These are phyloP conservation scores for Stephanodiscus minutulus DNA, from an alignment of 108 stramenopile genomes.

Conservation along the genomic window DNA sequence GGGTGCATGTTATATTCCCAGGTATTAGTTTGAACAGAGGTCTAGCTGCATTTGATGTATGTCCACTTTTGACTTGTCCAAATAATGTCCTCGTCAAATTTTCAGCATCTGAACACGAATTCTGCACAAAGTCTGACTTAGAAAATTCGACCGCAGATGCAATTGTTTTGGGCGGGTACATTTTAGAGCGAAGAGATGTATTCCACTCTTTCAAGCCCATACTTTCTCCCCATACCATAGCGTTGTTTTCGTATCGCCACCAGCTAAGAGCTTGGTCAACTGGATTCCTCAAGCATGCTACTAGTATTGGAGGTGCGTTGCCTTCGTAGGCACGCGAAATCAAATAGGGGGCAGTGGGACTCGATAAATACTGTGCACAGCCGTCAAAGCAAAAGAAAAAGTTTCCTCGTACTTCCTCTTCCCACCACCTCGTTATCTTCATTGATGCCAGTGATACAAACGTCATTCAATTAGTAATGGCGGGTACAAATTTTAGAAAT, in stretches of 20 bases:
- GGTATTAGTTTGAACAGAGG: neutral
- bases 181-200: constrained; percentile 39
- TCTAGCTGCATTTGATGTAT: neutral
- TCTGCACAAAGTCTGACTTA: constrained; percentile 30
- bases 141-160: constrained; percentile 51
- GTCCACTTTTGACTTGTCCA: neutral
- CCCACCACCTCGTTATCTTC: constrained; percentile 54
- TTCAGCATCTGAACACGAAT: constrained; percentile 44
- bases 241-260: constrained; percentile 72
- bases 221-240: constrained; percentile 54
- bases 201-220: constrained; percentile 61
- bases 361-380: constrained; percentile 69
- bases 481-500: neutral
- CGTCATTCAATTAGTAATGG: neutral
- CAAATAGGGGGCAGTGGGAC: constrained; percentile 60
- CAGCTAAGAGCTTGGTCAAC: constrained; percentile 70
- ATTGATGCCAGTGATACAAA: neutral
- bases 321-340: constrained; percentile 56
- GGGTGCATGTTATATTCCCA: neutral
- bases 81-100: constrained; percentile 17
- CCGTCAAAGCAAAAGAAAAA: constrained; percentile 71
- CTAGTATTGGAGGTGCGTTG: constrained; percentile 48
- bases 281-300: constrained; percentile 62
- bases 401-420: constrained; percentile 39
- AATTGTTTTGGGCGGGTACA: constrained; percentile 54